These are phyloP conservation scores for Phytopythium montanum DNA, from an alignment of 352 stramenopile species.

Conservation along the genomic window DNA sequence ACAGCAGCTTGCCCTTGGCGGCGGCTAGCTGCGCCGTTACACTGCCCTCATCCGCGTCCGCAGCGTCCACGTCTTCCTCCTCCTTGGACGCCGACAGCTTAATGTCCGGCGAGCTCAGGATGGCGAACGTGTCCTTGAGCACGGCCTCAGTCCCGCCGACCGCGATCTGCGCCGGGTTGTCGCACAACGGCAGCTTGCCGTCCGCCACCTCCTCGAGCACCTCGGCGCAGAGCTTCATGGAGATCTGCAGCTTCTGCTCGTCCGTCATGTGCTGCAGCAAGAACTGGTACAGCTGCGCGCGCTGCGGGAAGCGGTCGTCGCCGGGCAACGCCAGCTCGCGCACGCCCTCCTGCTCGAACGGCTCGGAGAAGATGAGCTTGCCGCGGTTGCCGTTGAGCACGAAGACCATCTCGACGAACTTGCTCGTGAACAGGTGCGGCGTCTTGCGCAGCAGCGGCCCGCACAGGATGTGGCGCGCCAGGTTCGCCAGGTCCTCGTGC, in stretches of 20 bases:
- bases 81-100: conserved; percentile 66
- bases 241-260: conserved; percentile 96
- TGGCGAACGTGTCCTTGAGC: conserved; percentile 84
- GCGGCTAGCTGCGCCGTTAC: conserved; percentile 75
- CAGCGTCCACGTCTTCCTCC: conserved; percentile 57
- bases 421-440: conserved; percentile 93
- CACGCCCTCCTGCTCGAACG: conserved; percentile 62
- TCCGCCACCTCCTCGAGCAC: conserved; percentile 91
- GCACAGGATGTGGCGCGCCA: conserved; percentile 93
- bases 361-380: conserved; percentile 57
- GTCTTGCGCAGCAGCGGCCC: conserved; percentile 90
- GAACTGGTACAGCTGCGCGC: conserved; percentile 92
- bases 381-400: conserved; percentile 90
- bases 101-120: conserved; percentile 85
- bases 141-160: conserved; percentile 88
- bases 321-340: conserved; percentile 60
- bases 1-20: conserved; percentile 92
- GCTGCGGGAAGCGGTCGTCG: conserved; percentile 52
- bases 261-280: conserved; percentile 94
- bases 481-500: conserved; percentile 88
- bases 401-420: conserved; percentile 97
- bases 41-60: conserved; percentile 39
- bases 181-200: conserved; percentile 62
- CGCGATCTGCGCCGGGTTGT: conserved; percentile 72
- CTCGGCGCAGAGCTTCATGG: conserved; percentile 93